Evolutionary conservation across 148 eudicot species (phyloP), one percentile per base, ranked within the genome.

Genomic region (Bassia scoparia): DNA sequence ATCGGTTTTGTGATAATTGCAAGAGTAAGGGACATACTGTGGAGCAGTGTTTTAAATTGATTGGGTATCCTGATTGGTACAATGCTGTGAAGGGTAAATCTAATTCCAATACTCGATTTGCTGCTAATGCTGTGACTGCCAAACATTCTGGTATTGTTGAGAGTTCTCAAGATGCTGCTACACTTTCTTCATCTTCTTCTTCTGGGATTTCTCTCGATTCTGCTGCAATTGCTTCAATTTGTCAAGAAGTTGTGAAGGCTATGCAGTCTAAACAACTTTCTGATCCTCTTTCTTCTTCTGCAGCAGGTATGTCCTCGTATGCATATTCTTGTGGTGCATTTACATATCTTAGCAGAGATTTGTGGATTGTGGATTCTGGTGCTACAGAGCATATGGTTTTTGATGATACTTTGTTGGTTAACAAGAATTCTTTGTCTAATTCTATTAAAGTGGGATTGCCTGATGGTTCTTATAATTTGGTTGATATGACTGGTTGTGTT

Each of bases 201-300:
- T 23, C 49, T 23, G 2, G 8, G 15, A 15, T 30, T 38, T 17
- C 6, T 15, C 3, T 5, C 20, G 49, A 41, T 21, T 2, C 7
- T n/a, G 24, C 24, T 23, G 6, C 43, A 17, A 20, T 67, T 27
- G 13, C 21, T 26, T 8, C 29, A 8, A 26, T 66, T 21, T 67
- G 53, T 18, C 49, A 67, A n/a, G 11, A 67, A 43, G 70, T 67
- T 15, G 20, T 67, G 70, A 67, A 9, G 21, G 70, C 31, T 10
- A 37, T 67, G 29, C 23, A 41, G 18, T 30, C 17, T 5, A 41
- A 41, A 43, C 41, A 33, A 33, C 41, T 11, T 16, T 5, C 9
- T 4, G 41, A 31, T 15, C 10, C 3, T 17, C 3, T 43, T 31
- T 17, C 6, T 13, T 3, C 21, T 29, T 23, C 65, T 30, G 8